These are phyloP conservation scores for Macadamia integrifolia DNA, from an alignment of 164 flowering plant genomes.

Conservation along the genomic window DNA sequence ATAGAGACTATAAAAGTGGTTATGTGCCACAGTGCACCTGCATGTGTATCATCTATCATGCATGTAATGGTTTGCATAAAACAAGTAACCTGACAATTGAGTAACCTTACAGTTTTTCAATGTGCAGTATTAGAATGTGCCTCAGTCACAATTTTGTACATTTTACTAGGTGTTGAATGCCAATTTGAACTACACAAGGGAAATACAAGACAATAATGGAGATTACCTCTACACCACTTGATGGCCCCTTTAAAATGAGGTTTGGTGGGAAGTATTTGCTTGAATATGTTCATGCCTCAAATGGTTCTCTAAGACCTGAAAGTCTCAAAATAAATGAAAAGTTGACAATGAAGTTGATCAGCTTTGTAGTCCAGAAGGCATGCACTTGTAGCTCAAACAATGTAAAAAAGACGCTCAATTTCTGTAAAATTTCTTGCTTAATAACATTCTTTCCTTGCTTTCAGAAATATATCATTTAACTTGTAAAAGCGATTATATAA, in stretches of 20 bases:
- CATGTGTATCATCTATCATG: neutral
- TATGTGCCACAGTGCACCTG: neutral
- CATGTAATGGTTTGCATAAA: neutral
- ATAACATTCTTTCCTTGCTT: neutral
- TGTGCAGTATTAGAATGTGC: no score
- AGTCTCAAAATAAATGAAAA: neutral
- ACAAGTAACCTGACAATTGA: neutral
- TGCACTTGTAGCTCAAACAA: neutral
- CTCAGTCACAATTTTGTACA: neutral
- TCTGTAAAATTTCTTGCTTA: neutral
- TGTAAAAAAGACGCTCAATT: neutral
- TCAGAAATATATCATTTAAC: neutral
- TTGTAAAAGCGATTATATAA: neutral
- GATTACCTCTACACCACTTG: constrained; percentile 28
- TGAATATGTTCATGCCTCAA: constrained; percentile 30
- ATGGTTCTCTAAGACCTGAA: constrained; percentile 1
- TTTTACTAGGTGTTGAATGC: no score
- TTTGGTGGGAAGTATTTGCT: constrained; percentile 17
- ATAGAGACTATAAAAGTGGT: neutral
- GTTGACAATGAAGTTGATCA: no score
- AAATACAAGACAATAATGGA: neutral
- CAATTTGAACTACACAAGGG: neutral
- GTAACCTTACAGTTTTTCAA: neutral
- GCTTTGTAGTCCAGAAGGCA: neutral
- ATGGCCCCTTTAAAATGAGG: constrained; percentile 2